Conservation (phyloP, 2,329 filamentous ascomycete genomes). For the Byssochlamys sp. region DNA sequence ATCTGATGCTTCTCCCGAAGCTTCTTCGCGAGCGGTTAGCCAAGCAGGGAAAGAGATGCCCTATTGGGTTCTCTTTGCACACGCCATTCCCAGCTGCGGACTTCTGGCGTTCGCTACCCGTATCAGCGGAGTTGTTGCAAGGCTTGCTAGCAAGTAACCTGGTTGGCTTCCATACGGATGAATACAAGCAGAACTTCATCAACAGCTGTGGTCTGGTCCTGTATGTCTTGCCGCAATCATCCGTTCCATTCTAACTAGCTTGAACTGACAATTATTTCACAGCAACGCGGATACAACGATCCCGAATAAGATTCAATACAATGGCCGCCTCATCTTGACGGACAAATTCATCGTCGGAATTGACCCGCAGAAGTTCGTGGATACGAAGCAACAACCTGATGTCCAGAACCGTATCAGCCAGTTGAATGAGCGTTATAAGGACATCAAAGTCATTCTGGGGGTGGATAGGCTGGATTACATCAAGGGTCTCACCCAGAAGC, state of each 20-base stretch:
- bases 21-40: slow-evolving; percentile 70
- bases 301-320: slow-evolving; percentile 76
- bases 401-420: slow-evolving; percentile 72
- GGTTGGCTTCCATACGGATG: slow-evolving; percentile 96
- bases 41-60: slow-evolving; percentile 65
- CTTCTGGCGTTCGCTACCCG: slow-evolving; percentile 83
- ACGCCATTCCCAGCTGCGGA: slow-evolving; percentile 89
- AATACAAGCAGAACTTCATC: slow-evolving; percentile 84
- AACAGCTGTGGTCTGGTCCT: slow-evolving; percentile 80
- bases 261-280: not conserved
- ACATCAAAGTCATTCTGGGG: slow-evolving; percentile 82
- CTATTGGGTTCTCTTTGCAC: slow-evolving; percentile 91
- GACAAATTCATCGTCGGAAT: slow-evolving; percentile 93
- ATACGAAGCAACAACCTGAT: slow-evolving; percentile 64
- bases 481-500: slow-evolving; percentile 89
- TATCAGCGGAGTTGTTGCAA: slow-evolving; percentile 70
- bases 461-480: slow-evolving; percentile 93
- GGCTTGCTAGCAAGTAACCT: slow-evolving; percentile 80
- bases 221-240: slow-evolving; percentile 32
- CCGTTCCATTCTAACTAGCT: not conserved
- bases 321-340: slow-evolving; percentile 70
- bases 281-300: slow-evolving; percentile 48
- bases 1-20: slow-evolving; percentile 84
- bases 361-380: slow-evolving; percentile 84
- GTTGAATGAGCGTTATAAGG: slow-evolving; percentile 73